These are phyloP conservation scores for Pseudogymnoascus sp. DNA, from an alignment of 2,329 filamentous ascomycete genomes.

Conservation along the genomic window DNA sequence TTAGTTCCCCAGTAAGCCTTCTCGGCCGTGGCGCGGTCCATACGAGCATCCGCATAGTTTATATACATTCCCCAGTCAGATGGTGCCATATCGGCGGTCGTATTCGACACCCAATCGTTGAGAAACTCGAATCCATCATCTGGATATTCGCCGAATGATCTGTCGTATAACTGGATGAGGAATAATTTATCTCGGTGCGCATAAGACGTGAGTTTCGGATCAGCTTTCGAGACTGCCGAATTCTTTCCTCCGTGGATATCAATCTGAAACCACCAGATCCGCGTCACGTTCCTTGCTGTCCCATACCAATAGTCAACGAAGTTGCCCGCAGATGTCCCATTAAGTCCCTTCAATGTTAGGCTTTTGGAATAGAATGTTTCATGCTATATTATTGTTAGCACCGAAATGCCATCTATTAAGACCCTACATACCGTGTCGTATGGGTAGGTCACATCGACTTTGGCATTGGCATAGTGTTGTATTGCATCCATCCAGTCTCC, in stretches of 20 bases:
- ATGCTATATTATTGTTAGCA: slow-evolving; percentile 25
- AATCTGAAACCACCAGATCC: slow-evolving; percentile 55
- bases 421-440: neutral
- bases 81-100: neutral
- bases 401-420: neutral
- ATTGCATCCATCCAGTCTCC: neutral
- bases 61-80: neutral
- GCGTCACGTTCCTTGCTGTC: slow-evolving; percentile 42
- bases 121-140: neutral
- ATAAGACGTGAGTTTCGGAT: slow-evolving; percentile 51
- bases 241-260: slow-evolving; percentile 54
- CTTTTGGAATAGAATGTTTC: slow-evolving; percentile 51
- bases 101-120: neutral
- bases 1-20: neutral
- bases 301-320: slow-evolving; percentile 42
- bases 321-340: slow-evolving; percentile 38
- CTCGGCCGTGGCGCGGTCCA: neutral
- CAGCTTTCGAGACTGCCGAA: neutral
- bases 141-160: slow-evolving; percentile 36
- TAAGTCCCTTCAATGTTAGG: slow-evolving; percentile 43
- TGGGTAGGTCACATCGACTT: neutral
- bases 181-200: slow-evolving; percentile 56
- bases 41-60: neutral
- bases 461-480: neutral
- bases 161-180: slow-evolving; percentile 55